Evolutionary conservation across 441 rosid genomes (phyloP).

Genomic region (Bruguiera hainesii): DNA sequence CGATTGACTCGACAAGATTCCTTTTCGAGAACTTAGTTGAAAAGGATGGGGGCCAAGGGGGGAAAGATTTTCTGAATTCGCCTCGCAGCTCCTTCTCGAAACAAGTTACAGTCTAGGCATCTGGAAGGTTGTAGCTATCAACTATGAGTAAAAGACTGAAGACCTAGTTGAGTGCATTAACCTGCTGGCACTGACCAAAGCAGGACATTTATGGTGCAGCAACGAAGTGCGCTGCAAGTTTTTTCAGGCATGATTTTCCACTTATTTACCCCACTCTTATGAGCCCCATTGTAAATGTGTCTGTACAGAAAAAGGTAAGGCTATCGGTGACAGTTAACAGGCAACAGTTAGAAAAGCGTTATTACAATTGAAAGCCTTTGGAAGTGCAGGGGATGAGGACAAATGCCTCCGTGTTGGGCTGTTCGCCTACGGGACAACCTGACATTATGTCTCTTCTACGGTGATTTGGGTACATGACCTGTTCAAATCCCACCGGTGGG

Average conservation of each 20-base stretch:
- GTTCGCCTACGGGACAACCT: too few species aligned
- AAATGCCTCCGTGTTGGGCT: too few species aligned
- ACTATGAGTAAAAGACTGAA: neutral
- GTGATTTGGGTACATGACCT: too few species aligned
- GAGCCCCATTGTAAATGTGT: neutral
- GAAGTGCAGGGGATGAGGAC: too few species aligned
- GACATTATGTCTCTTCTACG: too few species aligned
- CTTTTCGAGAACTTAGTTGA: slow-evolving; percentile 38
- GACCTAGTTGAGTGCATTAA: neutral
- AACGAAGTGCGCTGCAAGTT: slow-evolving; percentile 2
- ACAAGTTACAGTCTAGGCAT: slow-evolving; percentile 1
- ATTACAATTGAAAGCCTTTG: too few species aligned
- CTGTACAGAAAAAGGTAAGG: too few species aligned
- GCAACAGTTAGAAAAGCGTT: too few species aligned
- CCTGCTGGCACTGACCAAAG: slow-evolving; percentile 4
- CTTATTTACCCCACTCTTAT: neutral
- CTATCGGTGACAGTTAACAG: too few species aligned
- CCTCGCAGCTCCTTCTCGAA: slow-evolving; percentile 3
- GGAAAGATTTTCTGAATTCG: slow-evolving; percentile 13
- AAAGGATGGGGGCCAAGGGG: slow-evolving; percentile 13
- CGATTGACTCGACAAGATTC: slow-evolving; percentile 72
- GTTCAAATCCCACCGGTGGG: too few species aligned
- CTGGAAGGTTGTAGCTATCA: slow-evolving; percentile 4
- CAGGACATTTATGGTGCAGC: neutral
- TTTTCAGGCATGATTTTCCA: neutral